Base-by-base conservation (phyloP, 768 basidiomycete genomes). In the Termitomyces sp. region DNA sequence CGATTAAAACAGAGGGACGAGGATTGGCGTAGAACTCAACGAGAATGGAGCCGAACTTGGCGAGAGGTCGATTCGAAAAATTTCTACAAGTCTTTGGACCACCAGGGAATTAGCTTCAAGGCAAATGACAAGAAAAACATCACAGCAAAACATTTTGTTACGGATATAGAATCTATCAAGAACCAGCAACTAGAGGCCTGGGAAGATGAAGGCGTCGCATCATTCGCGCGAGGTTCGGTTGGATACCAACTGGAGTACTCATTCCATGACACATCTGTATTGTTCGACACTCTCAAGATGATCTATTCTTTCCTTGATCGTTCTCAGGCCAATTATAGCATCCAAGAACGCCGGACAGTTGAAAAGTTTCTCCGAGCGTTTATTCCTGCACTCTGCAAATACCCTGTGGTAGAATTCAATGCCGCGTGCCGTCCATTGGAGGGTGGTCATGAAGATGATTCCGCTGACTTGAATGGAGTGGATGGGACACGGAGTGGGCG, bases 31-130 rank as follows among this genome's bases (percentile, higher is more conserved):
- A 82, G 92, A 33, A 87, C 90, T 30, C 92, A 95, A 71, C 82
- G 96, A 30, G 95, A 98, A 72, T 98, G 94, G 93, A 93, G 89
- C 74, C 84, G 90, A 59, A 95, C 94, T 16, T 98, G 97, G 97
- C 82, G 94, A 51, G 96, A 98, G 70, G 90, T 95, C 49, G 94
- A 99, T 66, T 88, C 89, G 56, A 95, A 94, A 76, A 98, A 98
- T 76, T 98, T 95, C 70, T 96, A 97, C 85, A 98, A 96, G 75
- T 89, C 90, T 32, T 85, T 98, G 50, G 97, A 99, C 69, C 93
- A 97, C 68, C 95, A 97, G 71, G 95, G 94, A 18, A 91, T 92
- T 71, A 85, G 82, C 58, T 97, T 96, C 85, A 98, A 98, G 77
- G 81, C 81, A 57, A 95, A 93, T 71, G 97, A 99, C 79, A 98